Evolutionary conservation across 148 eudicot genomes (phyloP), one percentile per base, ranked within the genome.

Genomic region (Arctostaphylos glauca): DNA sequence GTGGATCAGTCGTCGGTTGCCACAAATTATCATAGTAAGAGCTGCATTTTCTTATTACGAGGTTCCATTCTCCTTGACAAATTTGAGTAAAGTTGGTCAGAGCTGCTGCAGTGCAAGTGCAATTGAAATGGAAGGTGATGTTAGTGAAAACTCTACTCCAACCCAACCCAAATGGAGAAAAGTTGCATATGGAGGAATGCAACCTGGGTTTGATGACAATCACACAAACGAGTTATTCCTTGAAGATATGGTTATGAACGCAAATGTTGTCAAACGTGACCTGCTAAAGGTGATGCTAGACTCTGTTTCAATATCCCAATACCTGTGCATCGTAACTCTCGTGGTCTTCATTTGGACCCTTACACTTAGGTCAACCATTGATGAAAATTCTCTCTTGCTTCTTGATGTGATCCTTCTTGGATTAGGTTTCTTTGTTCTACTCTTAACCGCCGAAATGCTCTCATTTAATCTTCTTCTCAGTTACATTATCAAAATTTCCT

Each of bases 141-240:
- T 75, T 46, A 66, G 75, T 47, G 84, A 76, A 67, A 70, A 71
- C 50, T 43, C 78, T 48, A 66, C 87, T 49, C 87, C 84, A 76
- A 78, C 79, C 72, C 66, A 44, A 21, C 77, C 79, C 21, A 92
- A 88, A 89, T 96, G 99, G 99, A 93, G 94, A 76, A 96, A 96
- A 89, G 95, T 96, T 55, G 99, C 97, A 12, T 94, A 94, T 88
- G 98, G 99, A 50, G 99, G 99, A 23, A 94, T 93, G 98, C 98
- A 96, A 86, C 97, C 92, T 3, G 99, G 99, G 6, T 96, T 86
- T 70, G 96, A 93, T 76, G 99, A 96, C 85, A 94, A 96, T 86
- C 92, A 94, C 81, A 92, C 95, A 0, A 96, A 90, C 70, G 98
- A 94, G n/a, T 94, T 96, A 38, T 96, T 96, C 78, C 94, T 96